Evolutionary conservation across 768 basidiomycete species (phyloP), one percentile per base, ranked within the genome.

Genomic region (Agaricus sinodeliciosus): DNA sequence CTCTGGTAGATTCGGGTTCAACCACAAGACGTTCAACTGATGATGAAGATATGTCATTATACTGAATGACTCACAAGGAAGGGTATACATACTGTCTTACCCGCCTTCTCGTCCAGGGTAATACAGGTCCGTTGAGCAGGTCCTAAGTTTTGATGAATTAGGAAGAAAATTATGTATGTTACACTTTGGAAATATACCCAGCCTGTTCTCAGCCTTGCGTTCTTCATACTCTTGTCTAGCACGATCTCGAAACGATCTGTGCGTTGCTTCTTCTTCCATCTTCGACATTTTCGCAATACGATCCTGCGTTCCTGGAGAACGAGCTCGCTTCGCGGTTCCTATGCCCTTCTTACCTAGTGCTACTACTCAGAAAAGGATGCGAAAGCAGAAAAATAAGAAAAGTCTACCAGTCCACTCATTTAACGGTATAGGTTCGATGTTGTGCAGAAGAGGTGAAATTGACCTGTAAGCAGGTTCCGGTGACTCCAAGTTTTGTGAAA

Each of bases 1-100:
- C 36, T 84, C 79, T 6, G 70, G 66, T 60, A 83, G 75, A 50
- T 73, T 71, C 2, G 88, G 83, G 62, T 91, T 80, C 49, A 94
- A 72, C 82, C 85, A 90, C 25, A 90, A 71, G 28, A 87, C 79
- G 60, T 92, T 90, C 67, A 91, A 90, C 91, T 94, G 60, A 41
- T 57, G 11, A 47, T 25, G 19, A 47, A 48, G 40, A 18, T 40
- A 48, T 44, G 16, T 48, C 25, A 15, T 49, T 6, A 58, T 25
- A 19, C 26, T 31, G 27, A 47, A n/a, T 42, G 16, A 19, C n/a
- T 28, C 40, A 25, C 28, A 28, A 48, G 44, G 19, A 50, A 45
- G 27, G 25, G 39, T 49, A 53, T 58, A 68, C 84, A 58, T 54
- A 86, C 87, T 69, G 77, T 66, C 59, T 81, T 81, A 41, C 82